Evolutionary conservation across 78 protist species (phyloP), one percentile per base, ranked within the genome.

Genomic region (Bodo saltans): DNA sequence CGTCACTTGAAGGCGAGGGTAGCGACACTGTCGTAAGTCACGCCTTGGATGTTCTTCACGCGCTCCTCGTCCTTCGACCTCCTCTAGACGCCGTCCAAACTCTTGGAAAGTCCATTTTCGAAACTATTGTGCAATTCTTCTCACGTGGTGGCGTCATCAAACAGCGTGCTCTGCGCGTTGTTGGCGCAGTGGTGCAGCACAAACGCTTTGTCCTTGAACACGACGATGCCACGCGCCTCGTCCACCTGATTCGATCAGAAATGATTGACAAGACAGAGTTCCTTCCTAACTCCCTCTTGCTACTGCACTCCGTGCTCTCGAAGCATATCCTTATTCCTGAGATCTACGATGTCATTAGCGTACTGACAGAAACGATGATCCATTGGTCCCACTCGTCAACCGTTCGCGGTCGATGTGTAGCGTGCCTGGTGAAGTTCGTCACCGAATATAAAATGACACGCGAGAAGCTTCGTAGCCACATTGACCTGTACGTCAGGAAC

Each of bases 401-500:
- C 37, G 81, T 76, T 33, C 29, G 39, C 34, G 8, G 8, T 28
- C 81, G 12, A 25, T 17, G 42, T 23, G 53, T 38, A 3, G 12
- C 81, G 39, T 8, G 38, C 81, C 12, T 76, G 41, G 81, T 67
- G 12, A 11, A 38, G 39, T 76, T 76, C 69, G 3, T 76, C 34
- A 76, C 81, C 41, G 81, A 76, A 3, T 76, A 38, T 28, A 76
- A 60, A 28, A 4, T 76, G 53, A 76, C 81, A 27, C 67, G 28
- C 41, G 28, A 40, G 81, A 76, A 76, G 81, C 69, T 76, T 35
- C 28, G 34, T 23, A 42, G 69, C 69, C 81, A 76, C 41, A 4
- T 76, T 27, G 81, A 76, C 69, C 35, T 37, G 69, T 11, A 30
- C 35, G 8, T 76, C 69, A 47, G 41, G 34, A 76, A 76, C 52